Evolutionary conservation across 441 rosid genomes (phyloP).

Genomic region (Rhodomyrtus psidioides): DNA sequence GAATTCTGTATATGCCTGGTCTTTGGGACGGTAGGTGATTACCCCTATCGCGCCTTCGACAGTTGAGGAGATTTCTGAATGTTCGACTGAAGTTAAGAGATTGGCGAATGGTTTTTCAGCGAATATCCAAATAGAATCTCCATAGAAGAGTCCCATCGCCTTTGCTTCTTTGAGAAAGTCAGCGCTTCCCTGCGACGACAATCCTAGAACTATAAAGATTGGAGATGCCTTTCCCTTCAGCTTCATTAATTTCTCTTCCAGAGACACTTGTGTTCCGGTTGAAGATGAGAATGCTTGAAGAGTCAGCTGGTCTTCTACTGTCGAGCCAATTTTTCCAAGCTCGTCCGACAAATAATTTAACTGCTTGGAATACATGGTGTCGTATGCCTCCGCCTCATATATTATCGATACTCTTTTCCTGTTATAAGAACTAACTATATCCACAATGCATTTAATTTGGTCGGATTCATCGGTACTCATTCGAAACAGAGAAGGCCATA

Average conservation of each 20-base stretch:
- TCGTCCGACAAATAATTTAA: conserved; percentile 18
- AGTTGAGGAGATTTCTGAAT: conserved; percentile 24
- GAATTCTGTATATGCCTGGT: conserved; percentile 14
- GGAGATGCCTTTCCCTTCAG: conserved; percentile 16
- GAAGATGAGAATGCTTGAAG: conserved; percentile 32
- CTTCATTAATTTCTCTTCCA: conserved; percentile 20
- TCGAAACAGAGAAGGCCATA: conserved; percentile 34
- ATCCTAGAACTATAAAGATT: conserved; percentile 32
- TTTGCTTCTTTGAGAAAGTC: conserved; percentile 31
- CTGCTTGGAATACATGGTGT: conserved; percentile 20
- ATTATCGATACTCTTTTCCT: conserved; percentile 29
- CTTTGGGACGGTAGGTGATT: conserved; percentile 12
- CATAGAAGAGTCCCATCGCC: conserved; percentile 20
- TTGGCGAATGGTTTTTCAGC: conserved; percentile 16
- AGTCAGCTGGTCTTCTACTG: conserved; percentile 28
- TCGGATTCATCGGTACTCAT: conserved; percentile 20
- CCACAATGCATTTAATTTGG: conserved; percentile 31
- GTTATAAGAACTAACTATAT: conserved; percentile 17
- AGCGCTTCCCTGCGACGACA: conserved; percentile 18
- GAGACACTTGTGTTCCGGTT: conserved; percentile 5
- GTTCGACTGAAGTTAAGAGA: conserved; percentile 21
- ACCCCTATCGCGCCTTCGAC: conserved; percentile 43
- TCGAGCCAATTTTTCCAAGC: conserved; percentile 17
- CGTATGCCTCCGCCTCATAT: conserved; percentile 24
- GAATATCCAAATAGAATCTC: conserved; percentile 38